These are phyloP conservation scores for Acidomyces sp. DNA, from an alignment of 495 filamentous ascomycete species.

Conservation along the genomic window DNA sequence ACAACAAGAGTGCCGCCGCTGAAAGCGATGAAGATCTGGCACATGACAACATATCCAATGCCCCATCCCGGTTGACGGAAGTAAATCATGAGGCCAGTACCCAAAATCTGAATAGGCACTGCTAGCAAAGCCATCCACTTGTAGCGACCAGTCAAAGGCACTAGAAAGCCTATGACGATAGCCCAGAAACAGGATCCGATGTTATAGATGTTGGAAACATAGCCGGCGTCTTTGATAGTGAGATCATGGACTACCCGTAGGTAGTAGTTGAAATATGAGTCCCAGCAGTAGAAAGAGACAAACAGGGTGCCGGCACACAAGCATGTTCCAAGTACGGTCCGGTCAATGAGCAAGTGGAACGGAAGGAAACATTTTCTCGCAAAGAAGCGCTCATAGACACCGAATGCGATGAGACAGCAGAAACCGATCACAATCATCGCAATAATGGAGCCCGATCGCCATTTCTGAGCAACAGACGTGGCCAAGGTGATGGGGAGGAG, in stretches of 20 bases:
- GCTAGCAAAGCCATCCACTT: conserved; percentile 45
- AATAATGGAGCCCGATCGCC: conserved; percentile 8
- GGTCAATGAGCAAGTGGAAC: conserved; percentile 14
- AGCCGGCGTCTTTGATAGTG: conserved; percentile 42
- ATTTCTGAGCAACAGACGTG: neutral
- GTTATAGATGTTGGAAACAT: conserved; percentile 55
- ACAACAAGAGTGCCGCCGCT: conserved; percentile 47
- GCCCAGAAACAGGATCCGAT: conserved; percentile 49
- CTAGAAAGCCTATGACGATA: conserved; percentile 24
- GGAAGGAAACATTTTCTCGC: conserved; percentile 12
- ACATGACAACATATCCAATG: conserved; percentile 61
- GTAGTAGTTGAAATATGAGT: conserved; percentile 40
- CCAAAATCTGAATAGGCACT: conserved; percentile 48
- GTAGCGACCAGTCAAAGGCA: conserved; percentile 44
- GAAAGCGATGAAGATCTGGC: conserved; percentile 67
- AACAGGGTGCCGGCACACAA: conserved; percentile 6
- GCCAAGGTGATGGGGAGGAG: conserved; percentile 18
- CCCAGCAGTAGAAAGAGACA: conserved; percentile 21
- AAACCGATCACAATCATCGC: conserved; percentile 18
- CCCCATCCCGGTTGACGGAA: conserved; percentile 46
- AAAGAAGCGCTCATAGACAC: conserved; percentile 13
- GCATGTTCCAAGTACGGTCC: conserved; percentile 18
- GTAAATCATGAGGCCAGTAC: conserved; percentile 52
- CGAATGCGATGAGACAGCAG: conserved; percentile 11
- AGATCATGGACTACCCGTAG: conserved; percentile 59